Percentiles rank a stretch among this genome's conserved stretches.
Evolutionary conservation across 2,329 filamentous ascomycete genomes (phyloP).

Genomic region (Colletotrichum simmondsii): DNA sequence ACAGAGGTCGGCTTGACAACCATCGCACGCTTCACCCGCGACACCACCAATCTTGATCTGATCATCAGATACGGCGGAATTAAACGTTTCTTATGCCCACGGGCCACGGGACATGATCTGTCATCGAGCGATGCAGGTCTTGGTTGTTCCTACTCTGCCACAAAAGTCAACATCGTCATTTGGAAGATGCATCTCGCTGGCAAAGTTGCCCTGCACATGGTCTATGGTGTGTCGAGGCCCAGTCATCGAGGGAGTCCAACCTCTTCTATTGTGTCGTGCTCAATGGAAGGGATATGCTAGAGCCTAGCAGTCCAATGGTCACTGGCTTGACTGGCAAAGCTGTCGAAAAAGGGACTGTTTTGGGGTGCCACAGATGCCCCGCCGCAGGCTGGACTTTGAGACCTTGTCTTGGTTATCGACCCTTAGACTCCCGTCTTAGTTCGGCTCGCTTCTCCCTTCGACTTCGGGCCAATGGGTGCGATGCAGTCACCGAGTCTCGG

Average conservation of each 20-base stretch:
- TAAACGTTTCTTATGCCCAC: not conserved
- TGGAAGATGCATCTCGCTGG: not conserved
- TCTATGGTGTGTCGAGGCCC: not conserved
- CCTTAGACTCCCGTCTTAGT: constrained; percentile 4
- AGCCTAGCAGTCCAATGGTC: constrained; percentile 1
- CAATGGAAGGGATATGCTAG: constrained; percentile 19
- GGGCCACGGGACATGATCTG: not conserved
- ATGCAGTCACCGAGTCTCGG: constrained; percentile 6
- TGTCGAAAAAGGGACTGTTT: not conserved
- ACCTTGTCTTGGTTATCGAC: constrained; percentile 19
- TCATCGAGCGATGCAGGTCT: not conserved
- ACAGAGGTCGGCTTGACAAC: constrained; percentile 4
- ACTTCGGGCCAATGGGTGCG: constrained; percentile 15
- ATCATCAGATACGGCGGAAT: constrained; percentile 5
- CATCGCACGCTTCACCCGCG: not conserved
- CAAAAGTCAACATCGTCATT: not conserved
- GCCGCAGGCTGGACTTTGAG: constrained; percentile 25
- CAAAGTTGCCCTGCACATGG: not conserved
- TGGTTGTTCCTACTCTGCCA: not conserved
- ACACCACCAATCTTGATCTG: not conserved
- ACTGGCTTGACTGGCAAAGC: not conserved
- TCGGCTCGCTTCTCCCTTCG: constrained; percentile 24
- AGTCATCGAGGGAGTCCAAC: constrained; percentile 30
- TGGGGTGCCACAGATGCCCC: constrained; percentile 2
- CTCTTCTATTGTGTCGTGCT: constrained; percentile 6